Percentiles rank a stretch among this genome's conserved stretches.
Evolutionary conservation across 2,329 filamentous ascomycete species (phyloP).

Genomic region (Aureobasidium sp.): DNA sequence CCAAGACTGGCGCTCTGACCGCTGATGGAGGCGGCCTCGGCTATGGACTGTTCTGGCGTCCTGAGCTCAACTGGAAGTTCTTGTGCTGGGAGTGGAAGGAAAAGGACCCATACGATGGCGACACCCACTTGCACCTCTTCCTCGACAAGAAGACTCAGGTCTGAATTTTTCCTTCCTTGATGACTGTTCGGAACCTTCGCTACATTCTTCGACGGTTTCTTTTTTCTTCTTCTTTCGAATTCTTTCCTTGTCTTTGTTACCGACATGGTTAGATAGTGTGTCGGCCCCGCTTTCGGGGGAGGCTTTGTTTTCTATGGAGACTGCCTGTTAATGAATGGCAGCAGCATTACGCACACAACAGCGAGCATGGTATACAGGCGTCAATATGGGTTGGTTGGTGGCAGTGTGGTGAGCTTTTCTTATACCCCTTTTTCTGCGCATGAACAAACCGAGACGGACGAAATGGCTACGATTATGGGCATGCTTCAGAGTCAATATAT

Average conservation of each 20-base stretch:
- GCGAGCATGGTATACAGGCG: slow-evolving; percentile 4
- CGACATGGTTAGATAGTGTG: slow-evolving; percentile 12
- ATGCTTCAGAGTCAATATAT: not conserved
- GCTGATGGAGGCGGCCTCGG: slow-evolving; percentile 50
- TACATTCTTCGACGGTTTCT: not conserved
- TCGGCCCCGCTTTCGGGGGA: slow-evolving; percentile 2
- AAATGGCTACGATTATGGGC: not conserved
- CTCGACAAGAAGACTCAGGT: slow-evolving; percentile 11
- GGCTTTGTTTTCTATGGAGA: slow-evolving; percentile 1
- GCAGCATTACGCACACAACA: slow-evolving; percentile 5
- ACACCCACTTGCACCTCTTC: slow-evolving; percentile 11
- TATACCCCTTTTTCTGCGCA: slow-evolving; percentile 4
- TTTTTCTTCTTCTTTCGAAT: not conserved
- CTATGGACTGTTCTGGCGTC: slow-evolving; percentile 58
- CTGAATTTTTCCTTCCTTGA: not conserved
- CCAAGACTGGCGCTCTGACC: slow-evolving; percentile 70
- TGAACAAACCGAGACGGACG: not conserved
- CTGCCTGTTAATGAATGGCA: slow-evolving; percentile 7
- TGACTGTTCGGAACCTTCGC: not conserved
- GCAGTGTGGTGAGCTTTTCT: not conserved
- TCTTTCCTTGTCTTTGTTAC: slow-evolving; percentile 10
- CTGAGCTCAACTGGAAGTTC: slow-evolving; percentile 79
- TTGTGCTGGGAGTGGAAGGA: slow-evolving; percentile 57
- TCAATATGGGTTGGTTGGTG: not conserved
- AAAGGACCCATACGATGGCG: slow-evolving; percentile 10